phyloP scores from a whole-genome alignment of 1,139 yeast genomes.

The Lodderomyces margitis region DNA sequence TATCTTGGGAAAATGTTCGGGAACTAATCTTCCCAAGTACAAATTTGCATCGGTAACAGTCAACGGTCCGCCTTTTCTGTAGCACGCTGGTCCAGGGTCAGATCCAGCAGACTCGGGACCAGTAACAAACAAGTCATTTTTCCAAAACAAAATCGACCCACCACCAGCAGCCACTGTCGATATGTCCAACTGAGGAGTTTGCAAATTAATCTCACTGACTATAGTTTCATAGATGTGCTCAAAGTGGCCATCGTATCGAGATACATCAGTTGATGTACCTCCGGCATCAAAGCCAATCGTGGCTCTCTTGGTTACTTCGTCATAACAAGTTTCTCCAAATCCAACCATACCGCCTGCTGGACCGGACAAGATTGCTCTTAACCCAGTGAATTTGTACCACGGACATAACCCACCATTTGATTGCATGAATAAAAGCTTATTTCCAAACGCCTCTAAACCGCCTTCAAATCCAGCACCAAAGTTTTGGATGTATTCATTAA shows the following conservation, averaged over 20 bases:
- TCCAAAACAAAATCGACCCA: slow-evolving; percentile 46
- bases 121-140: slow-evolving; percentile 45
- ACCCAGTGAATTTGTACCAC: slow-evolving; percentile 48
- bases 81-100: slow-evolving; percentile 49
- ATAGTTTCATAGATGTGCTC: slow-evolving; percentile 47
- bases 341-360: slow-evolving; percentile 57
- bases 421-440: slow-evolving; percentile 45
- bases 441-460: slow-evolving; percentile 42
- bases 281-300: slow-evolving; percentile 51
- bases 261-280: slow-evolving; percentile 49
- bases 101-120: slow-evolving; percentile 51
- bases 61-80: slow-evolving; percentile 46
- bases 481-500: slow-evolving; percentile 31
- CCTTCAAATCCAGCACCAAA: slow-evolving; percentile 47
- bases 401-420: slow-evolving; percentile 51
- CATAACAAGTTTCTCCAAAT: slow-evolving; percentile 44
- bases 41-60: slow-evolving; percentile 49
- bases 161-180: slow-evolving; percentile 52
- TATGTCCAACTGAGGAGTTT: slow-evolving; percentile 47
- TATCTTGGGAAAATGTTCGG: slow-evolving; percentile 42
- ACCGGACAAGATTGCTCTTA: slow-evolving; percentile 47
- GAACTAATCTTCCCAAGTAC: slow-evolving; percentile 39
- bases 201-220: slow-evolving; percentile 42
- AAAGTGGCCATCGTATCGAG: slow-evolving; percentile 36
- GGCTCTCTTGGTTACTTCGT: slow-evolving; percentile 26